A percentile compares a stretch with the other conserved stretches of the same genome.
Conservation (phyloP, 179 eudicot genomes). For the Patellifolia procumbens region DNA sequence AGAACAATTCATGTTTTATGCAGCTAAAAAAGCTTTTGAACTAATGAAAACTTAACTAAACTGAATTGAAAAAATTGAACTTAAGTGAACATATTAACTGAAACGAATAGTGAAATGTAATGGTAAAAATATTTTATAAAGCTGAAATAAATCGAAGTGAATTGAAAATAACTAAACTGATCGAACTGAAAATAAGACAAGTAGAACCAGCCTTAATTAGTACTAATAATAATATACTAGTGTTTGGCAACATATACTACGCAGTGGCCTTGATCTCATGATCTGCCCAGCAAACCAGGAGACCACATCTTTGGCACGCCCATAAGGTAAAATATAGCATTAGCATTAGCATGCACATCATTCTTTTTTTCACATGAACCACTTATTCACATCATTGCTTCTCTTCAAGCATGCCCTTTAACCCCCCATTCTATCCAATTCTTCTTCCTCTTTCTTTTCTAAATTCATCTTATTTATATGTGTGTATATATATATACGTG, state of each 20-base stretch:
- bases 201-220: too few relatives aligned
- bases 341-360: constrained; percentile 12
- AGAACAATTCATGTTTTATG: too few relatives aligned
- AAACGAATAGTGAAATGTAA: too few relatives aligned
- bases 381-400: constrained; percentile 20
- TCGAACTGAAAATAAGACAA: too few relatives aligned
- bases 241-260: background rate
- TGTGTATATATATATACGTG: background rate
- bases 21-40: too few relatives aligned
- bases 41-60: too few relatives aligned
- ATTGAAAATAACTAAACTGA: too few relatives aligned
- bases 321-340: background rate
- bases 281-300: constrained; percentile 26
- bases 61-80: too few relatives aligned
- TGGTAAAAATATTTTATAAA: too few relatives aligned
- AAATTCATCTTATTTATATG: background rate
- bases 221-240: too few relatives aligned
- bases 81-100: too few relatives aligned
- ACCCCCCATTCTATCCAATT: constrained; percentile 3
- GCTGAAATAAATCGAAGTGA: too few relatives aligned
- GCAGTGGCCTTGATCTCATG: constrained; percentile 18
- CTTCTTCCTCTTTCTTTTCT: background rate
- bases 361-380: constrained; percentile 15
- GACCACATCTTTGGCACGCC: constrained; percentile 23
- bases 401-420: constrained; percentile 21